Evolutionary conservation across 768 basidiomycete genomes (phyloP).

Genomic region (Punctularia strigosozonata): DNA sequence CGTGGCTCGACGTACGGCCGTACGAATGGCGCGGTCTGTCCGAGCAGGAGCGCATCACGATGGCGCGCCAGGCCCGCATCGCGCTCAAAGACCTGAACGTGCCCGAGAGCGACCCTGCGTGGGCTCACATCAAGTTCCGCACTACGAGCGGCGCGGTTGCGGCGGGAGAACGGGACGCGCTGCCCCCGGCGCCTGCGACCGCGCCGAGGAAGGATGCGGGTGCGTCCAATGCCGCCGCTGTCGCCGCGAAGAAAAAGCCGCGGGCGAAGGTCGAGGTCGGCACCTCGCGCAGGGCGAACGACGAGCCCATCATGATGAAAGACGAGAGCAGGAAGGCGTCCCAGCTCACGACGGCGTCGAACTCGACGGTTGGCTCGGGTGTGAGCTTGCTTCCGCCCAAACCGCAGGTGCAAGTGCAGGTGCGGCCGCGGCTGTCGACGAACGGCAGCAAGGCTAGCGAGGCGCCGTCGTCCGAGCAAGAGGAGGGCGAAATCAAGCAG

Average conservation of each 20-base stretch:
- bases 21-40: constrained; percentile 44
- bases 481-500: no score
- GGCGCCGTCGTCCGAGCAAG: no score
- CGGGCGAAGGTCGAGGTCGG: constrained; percentile 16
- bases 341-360: background rate
- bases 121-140: constrained; percentile 33
- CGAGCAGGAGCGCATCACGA: constrained; percentile 31
- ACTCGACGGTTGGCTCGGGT: no score
- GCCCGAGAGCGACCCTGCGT: constrained; percentile 48
- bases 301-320: constrained; percentile 28
- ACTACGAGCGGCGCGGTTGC: background rate
- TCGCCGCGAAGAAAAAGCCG: constrained; percentile 19
- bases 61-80: constrained; percentile 41
- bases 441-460: no score
- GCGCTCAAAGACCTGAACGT: constrained; percentile 39
- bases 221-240: no score
- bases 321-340: constrained; percentile 28
- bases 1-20: constrained; percentile 64
- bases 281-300: constrained; percentile 3
- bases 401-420: no score
- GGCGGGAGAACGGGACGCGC: no score
- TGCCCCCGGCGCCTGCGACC: no score
- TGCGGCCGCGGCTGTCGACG: no score
- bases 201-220: no score
- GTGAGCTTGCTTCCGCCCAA: no score